Evolutionary conservation across 73 alveolate species (phyloP).

Genomic region (Symbiodinium natans): DNA sequence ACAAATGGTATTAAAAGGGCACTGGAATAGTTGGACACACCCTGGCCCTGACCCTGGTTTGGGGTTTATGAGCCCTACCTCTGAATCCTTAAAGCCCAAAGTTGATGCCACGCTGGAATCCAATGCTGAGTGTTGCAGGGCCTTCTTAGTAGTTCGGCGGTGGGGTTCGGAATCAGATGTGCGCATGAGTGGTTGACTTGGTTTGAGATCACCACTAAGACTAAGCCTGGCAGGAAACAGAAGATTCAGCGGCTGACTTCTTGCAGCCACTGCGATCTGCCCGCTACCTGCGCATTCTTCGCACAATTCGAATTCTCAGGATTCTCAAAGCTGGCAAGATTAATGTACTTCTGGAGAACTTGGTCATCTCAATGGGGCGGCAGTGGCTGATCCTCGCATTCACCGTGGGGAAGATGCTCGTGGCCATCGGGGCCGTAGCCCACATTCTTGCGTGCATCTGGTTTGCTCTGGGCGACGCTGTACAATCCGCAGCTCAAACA

Average conservation of each 20-base stretch:
- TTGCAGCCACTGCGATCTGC: conserved; percentile 69
- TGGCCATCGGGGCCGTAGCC: conserved; percentile 62
- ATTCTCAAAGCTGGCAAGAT: conserved; percentile 62
- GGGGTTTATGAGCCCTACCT: too few relatives aligned
- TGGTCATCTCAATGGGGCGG: neutral
- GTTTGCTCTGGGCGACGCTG: conserved; percentile 21
- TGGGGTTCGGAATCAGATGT: too few relatives aligned
- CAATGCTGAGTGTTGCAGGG: too few relatives aligned
- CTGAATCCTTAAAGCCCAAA: too few relatives aligned
- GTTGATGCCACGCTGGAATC: too few relatives aligned
- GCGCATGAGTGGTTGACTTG: too few relatives aligned
- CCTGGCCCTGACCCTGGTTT: too few relatives aligned
- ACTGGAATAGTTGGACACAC: too few relatives aligned
- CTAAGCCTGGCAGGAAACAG: neutral
- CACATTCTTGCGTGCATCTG: conserved; percentile 54
- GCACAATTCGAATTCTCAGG: conserved; percentile 42
- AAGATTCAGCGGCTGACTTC: neutral
- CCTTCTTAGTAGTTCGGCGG: too few relatives aligned
- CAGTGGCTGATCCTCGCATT: conserved; percentile 16
- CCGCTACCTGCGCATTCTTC: conserved; percentile 28
- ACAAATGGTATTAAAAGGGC: too few relatives aligned
- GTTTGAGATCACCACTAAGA: too few relatives aligned
- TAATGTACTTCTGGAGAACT: conserved; percentile 57
- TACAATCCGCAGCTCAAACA: neutral
- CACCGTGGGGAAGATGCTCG: conserved; percentile 61